Evolutionary conservation across 2,329 filamentous ascomycete genomes (phyloP).

Genomic region (Xylariaceae sp.): DNA sequence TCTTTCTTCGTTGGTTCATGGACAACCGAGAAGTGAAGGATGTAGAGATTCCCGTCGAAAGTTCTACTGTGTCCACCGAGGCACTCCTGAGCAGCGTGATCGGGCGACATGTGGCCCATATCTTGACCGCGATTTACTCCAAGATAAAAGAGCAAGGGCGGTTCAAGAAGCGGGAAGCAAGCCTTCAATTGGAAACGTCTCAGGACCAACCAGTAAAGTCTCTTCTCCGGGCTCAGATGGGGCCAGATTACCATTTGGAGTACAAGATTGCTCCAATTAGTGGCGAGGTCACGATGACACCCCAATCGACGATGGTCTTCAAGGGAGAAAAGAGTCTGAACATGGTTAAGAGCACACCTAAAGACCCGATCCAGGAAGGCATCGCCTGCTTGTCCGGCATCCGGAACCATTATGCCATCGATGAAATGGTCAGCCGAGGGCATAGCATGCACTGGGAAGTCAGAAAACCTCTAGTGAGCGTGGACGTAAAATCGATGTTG

Average conservation of each 20-base stretch:
- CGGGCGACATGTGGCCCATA: slow-evolving; percentile 67
- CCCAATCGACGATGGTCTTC: slow-evolving; percentile 52
- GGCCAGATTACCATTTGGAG: slow-evolving; percentile 53
- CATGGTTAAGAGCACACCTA: slow-evolving; percentile 22
- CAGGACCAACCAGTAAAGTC: slow-evolving; percentile 62
- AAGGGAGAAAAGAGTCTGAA: slow-evolving; percentile 65
- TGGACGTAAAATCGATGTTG: slow-evolving; percentile 54
- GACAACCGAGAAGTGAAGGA: slow-evolving; percentile 72
- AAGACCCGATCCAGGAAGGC: slow-evolving; percentile 53
- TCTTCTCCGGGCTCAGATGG: slow-evolving; percentile 64
- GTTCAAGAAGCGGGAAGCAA: slow-evolving; percentile 56
- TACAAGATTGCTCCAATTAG: slow-evolving; percentile 73
- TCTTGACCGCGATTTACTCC: slow-evolving; percentile 63
- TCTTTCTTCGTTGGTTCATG: slow-evolving; percentile 77
- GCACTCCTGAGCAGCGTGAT: slow-evolving; percentile 68
- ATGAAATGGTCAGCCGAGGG: slow-evolving; percentile 57
- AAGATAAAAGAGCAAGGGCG: slow-evolving; percentile 57
- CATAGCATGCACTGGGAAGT: slow-evolving; percentile 62
- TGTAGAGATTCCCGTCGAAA: slow-evolving; percentile 63
- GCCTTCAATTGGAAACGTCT: slow-evolving; percentile 54
- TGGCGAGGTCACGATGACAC: slow-evolving; percentile 69
- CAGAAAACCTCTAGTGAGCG: slow-evolving; percentile 42
- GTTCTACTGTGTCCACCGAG: slow-evolving; percentile 67
- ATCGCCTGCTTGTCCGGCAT: slow-evolving; percentile 55
- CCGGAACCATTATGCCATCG: slow-evolving; percentile 56